Base-by-base conservation (phyloP, 441 rosid species). In the Geranium incanum region DNA sequence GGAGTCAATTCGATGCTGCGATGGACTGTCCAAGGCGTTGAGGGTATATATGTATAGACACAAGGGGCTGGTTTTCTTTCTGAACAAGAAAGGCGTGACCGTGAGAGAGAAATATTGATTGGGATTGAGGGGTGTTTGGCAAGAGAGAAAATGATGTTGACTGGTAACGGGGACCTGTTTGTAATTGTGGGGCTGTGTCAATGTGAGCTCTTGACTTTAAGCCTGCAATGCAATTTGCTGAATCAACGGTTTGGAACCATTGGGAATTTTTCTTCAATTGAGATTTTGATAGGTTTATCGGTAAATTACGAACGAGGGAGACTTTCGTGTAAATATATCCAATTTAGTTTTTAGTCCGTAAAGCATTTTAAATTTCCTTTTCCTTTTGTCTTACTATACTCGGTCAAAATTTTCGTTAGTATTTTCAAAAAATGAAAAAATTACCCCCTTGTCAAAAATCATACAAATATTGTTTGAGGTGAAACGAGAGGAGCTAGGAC, bases 31-130 rank as follows among this genome's bases (percentile, higher is more conserved):
- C 13, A 59, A 2, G 19, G 45, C 5, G 33, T 33, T 33, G 41
- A 5, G 23, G 63, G 8, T 50, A 11, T 59, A 45, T 45, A 45
- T 45, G 7, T 45, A 45, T 13, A 2, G n/a, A 45, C 33, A 28
- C 33, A 28, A 28, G 33, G 33, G 33, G 33, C 4, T 45, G 65
- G 36, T 38, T 55, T 68, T 72, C 67, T 57, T 73, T 67, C 45
- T 57, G 75, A 16, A 39, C 75, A 67, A 67, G 75, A 73, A 67
- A 73, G 19, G 16, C 23, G 55, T 37, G 52, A 57, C 7, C 0
- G 67, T 2, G 23, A 59, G 67, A 23, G 41, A 28, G 38, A 62
- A 11, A 62, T 15, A 62, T 1, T 12, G 33, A 62, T 1, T 12
- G 33, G 33, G 33, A 12, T 5, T 21, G 3, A 0, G 68, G 38